Conservation (phyloP, 768 basidiomycete genomes). For the Sutorius australiensis region DNA sequence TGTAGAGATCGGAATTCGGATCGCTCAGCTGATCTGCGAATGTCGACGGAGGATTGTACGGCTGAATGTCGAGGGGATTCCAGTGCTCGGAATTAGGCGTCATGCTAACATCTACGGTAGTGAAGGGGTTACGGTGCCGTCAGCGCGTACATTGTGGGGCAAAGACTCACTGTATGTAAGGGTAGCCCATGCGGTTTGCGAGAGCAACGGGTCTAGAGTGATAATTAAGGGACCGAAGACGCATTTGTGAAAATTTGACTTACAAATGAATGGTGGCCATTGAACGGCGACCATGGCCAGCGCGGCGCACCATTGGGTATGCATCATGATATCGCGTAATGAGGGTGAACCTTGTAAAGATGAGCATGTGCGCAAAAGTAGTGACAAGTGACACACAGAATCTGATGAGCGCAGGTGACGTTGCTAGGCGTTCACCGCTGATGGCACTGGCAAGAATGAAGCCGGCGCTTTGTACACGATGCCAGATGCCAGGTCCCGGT, state of each 20-base stretch:
- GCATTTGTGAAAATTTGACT: conserved; percentile 27
- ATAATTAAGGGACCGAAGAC: conserved; percentile 15
- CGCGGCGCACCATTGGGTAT: conserved; percentile 88
- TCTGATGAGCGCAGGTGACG: conserved; percentile 80
- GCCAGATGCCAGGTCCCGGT: conserved; percentile 59
- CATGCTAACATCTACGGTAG: conserved; percentile 65
- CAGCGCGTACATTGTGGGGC: conserved; percentile 7
- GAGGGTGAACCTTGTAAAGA: conserved; percentile 74
- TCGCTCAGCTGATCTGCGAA: conserved; percentile 76
- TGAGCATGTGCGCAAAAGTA: conserved; percentile 13
- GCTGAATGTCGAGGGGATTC: conserved; percentile 57
- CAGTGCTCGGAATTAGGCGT: conserved; percentile 54
- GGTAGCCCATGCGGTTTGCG: conserved; percentile 86
- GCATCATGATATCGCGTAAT: conserved; percentile 86
- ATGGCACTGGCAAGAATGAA: conserved; percentile 90
- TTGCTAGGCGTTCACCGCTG: conserved; percentile 84
- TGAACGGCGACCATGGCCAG: conserved; percentile 91
- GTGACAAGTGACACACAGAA: conserved; percentile 60
- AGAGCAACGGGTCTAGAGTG: conserved; percentile 76
- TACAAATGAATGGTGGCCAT: conserved; percentile 92
- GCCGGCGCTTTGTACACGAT: conserved; percentile 75
- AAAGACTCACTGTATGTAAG: conserved; percentile 60
- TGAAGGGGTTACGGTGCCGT: conserved; percentile 7
- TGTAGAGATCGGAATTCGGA: conserved; percentile 68
- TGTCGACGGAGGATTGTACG: conserved; percentile 61